Evolutionary conservation across 192 early-diverging fungal species (phyloP), one percentile per base, ranked within the genome.

Genomic region (Pecoramyces ruminantium): DNA sequence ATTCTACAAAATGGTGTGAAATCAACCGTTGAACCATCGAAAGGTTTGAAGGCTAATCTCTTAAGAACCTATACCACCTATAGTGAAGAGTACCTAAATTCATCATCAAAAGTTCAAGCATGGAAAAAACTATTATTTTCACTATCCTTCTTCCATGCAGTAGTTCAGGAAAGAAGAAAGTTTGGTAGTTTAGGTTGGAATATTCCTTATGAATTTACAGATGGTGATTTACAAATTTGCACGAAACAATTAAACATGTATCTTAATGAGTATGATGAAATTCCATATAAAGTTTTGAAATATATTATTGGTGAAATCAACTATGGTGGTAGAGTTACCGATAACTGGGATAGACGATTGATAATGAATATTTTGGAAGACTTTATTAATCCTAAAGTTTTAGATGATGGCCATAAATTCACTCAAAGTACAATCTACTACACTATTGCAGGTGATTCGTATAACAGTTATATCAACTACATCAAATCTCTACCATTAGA

Each of bases 1-100:
- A 90, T 90, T 30, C 82, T 90, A 21, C 89, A 89, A 80, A 90
- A 89, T 79, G 89, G 89, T 29, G 87, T 90, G 25, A 90, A 90
- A 77, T 89, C 87, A 78, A 90, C 89, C 27, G 78, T 90, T 78
- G 89, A 90, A 78, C 88, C 89, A 14, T 88, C 89, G 18, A 88
- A 87, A 79, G 89, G 89, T 39, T 87, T 90, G 79, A 90, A 90
- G 81, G 89, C 89, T 0, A 90, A 90, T 78, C 79, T 90, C 3
- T 77, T 90, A 82, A 79, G 88, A 77, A 90, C 86, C 18, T 90
- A 90, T 80, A 84, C 87, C 17, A 87, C 89, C 8, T 87, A 89
- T 82, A 90, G 86, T 25, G 89, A 90, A n/a, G 89, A 90, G 28
- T 87, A 84, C 30, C 81, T 90, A 25, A 83, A 81, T 30, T 77